These are phyloP conservation scores for Mortierella sp. DNA, from an alignment of 371 early-diverging fungal species.

Conservation along the genomic window DNA sequence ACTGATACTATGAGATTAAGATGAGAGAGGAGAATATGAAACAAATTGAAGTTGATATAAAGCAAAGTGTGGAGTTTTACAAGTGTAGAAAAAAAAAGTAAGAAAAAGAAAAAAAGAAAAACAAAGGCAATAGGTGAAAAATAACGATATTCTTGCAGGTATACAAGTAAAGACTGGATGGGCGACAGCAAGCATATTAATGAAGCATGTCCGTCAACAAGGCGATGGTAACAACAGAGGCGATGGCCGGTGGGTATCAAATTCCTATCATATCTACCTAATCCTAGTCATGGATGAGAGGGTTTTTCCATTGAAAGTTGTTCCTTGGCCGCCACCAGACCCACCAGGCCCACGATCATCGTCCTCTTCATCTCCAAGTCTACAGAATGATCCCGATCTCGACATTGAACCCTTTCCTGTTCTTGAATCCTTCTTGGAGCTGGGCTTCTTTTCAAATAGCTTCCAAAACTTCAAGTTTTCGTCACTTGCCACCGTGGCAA, in stretches of 20 bases:
- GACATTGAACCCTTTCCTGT: slow-evolving; percentile 21
- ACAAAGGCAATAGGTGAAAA: background rate
- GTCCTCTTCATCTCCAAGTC: slow-evolving; percentile 20
- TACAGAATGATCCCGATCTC: slow-evolving; percentile 24
- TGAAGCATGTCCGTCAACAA: background rate
- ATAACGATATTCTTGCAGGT: background rate
- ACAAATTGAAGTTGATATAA: no score
- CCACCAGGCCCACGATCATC: slow-evolving; percentile 14
- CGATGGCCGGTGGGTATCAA: no score
- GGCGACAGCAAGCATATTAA: background rate
- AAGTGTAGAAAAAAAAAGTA: background rate
- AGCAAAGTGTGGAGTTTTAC: background rate
- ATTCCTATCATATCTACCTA: slow-evolving; percentile 2
- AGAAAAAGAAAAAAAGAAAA: background rate
- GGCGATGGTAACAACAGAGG: no score
- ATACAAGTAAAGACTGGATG: background rate
- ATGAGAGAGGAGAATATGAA: no score
- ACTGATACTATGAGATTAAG: no score
- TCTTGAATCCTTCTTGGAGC: slow-evolving; percentile 10
- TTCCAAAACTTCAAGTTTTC: slow-evolving; percentile 99
- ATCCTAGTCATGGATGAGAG: slow-evolving; percentile 37
- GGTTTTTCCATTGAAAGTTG: slow-evolving; percentile 17
- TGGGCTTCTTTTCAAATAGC: slow-evolving; percentile 70
- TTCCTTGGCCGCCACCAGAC: slow-evolving; percentile 10
- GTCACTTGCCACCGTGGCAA: slow-evolving; percentile 95